These are phyloP conservation scores for Rhizoclosmatium globosum DNA, from an alignment of 192 early-diverging fungal species.

Conservation along the genomic window DNA sequence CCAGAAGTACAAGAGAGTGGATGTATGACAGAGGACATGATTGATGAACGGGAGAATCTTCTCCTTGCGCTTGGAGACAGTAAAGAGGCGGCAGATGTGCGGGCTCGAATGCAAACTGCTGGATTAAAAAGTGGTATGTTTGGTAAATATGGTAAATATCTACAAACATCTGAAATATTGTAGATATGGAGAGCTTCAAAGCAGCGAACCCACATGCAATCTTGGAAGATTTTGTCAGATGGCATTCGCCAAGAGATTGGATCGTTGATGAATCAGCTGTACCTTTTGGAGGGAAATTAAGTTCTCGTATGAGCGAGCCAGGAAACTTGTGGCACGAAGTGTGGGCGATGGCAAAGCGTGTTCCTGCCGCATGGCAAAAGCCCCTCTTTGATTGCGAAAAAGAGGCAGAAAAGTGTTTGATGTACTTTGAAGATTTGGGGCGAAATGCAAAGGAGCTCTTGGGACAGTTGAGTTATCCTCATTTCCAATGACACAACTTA, in stretches of 20 bases:
- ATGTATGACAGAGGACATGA: constrained; percentile 89
- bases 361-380: constrained; percentile 77
- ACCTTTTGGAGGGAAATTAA: constrained; percentile 58
- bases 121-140: constrained; percentile 71
- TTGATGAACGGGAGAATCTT: constrained; percentile 78
- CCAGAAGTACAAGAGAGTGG: constrained; percentile 66
- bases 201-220: constrained; percentile 85
- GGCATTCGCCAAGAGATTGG: constrained; percentile 97
- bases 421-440: constrained; percentile 63
- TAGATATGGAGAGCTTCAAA: constrained; percentile 93
- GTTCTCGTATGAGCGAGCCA: constrained; percentile 80
- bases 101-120: constrained; percentile 80
- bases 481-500: neutral
- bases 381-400: constrained; percentile 80
- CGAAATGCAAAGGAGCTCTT: neutral
- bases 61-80: constrained; percentile 83
- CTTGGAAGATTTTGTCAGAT: constrained; percentile 91
- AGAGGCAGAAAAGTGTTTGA: constrained; percentile 81
- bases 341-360: constrained; percentile 66
- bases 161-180: constrained; percentile 15
- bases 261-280: constrained; percentile 58
- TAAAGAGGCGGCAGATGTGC: constrained; percentile 69
- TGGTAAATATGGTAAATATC: neutral
- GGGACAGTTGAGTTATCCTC: neutral
- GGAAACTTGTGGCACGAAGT: constrained; percentile 89